A percentile compares a stretch with the other conserved stretches of the same genome.
phyloP scores from a whole-genome alignment of 768 basidiomycete species.

The Terana coerulea region DNA sequence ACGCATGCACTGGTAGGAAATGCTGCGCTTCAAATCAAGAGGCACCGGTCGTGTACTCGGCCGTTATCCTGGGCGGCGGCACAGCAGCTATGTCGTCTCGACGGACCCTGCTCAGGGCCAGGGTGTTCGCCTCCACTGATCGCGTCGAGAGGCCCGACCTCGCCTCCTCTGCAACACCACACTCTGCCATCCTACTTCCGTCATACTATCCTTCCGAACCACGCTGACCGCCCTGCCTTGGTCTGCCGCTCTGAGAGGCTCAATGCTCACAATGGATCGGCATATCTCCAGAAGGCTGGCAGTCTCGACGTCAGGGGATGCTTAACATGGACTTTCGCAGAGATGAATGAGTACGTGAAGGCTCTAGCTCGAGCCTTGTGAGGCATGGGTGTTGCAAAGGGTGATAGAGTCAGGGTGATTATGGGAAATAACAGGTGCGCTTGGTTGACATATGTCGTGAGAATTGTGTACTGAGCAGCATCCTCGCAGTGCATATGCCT shows the following conservation, averaged over 20 bases:
- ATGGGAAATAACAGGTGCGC: slow-evolving; percentile 84
- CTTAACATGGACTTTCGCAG: slow-evolving; percentile 71
- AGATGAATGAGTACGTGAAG: slow-evolving; percentile 62
- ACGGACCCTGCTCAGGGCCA: no score
- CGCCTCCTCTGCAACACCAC: slow-evolving; percentile 50
- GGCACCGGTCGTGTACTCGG: no score
- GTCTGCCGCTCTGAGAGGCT: slow-evolving; percentile 59
- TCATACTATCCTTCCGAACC: slow-evolving; percentile 47
- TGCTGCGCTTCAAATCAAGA: no score
- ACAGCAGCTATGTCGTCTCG: no score
- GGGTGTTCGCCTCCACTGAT: no score
- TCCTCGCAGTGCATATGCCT: slow-evolving; percentile 65
- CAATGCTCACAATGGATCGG: slow-evolving; percentile 59
- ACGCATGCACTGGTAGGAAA: no score
- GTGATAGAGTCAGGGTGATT: slow-evolving; percentile 73
- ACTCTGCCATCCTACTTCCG: slow-evolving; percentile 64
- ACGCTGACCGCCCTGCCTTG: slow-evolving; percentile 54
- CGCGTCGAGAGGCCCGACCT: slow-evolving; percentile 50
- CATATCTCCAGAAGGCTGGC: slow-evolving; percentile 29
- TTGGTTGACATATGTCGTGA: no score
- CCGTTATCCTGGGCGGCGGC: no score
- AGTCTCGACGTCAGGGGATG: slow-evolving; percentile 47
- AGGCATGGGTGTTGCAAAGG: slow-evolving; percentile 64
- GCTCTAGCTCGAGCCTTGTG: slow-evolving; percentile 71
- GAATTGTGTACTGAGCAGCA: background rate